Percentiles rank a stretch among this genome's conserved stretches.
These are phyloP conservation scores for Hypoxylon trugodes DNA, from an alignment of 495 filamentous ascomycete species.

Conservation along the genomic window DNA sequence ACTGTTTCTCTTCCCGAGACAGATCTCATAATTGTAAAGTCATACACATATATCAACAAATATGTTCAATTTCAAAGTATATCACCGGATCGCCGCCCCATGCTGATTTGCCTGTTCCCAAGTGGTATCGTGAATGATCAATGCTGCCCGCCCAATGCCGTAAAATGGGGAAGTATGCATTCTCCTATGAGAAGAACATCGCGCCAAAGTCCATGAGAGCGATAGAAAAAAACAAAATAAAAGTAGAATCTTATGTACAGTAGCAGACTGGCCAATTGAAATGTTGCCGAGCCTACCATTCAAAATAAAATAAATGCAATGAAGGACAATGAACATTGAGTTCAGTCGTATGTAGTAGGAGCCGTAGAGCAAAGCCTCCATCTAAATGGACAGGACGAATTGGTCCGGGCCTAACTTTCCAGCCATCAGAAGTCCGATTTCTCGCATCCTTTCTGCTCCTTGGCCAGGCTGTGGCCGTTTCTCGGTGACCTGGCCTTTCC, in stretches of 20 bases:
- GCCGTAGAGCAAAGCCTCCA: conserved; percentile 31
- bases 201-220: conserved; percentile 26
- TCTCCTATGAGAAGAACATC: conserved; percentile 20
- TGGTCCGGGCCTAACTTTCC: conserved; percentile 76
- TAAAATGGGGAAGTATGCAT: conserved; percentile 25
- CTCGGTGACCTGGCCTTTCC: conserved; percentile 58
- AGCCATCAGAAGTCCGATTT: conserved; percentile 87
- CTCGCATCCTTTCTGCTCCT: conserved; percentile 92
- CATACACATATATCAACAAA: conserved; percentile 10
- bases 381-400: conserved; percentile 82
- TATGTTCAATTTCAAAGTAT: conserved; percentile 35
- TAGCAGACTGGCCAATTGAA: conserved; percentile 10
- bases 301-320: conserved; percentile 38
- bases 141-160: conserved; percentile 39
- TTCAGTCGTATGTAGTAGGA: not conserved
- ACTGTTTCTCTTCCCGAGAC: no score
- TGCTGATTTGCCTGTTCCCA: conserved; percentile 42
- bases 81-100: conserved; percentile 40
- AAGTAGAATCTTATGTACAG: conserved; percentile 55
- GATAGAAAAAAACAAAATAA: conserved; percentile 43
- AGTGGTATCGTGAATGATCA: conserved; percentile 44
- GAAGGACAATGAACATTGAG: conserved; percentile 13
- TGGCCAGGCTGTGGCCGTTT: conserved; percentile 74
- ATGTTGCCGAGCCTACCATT: not conserved
- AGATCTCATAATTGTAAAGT: no score